Conservation (phyloP, 176 grass and related monocot genomes). For the Saccharum spontaneum region DNA sequence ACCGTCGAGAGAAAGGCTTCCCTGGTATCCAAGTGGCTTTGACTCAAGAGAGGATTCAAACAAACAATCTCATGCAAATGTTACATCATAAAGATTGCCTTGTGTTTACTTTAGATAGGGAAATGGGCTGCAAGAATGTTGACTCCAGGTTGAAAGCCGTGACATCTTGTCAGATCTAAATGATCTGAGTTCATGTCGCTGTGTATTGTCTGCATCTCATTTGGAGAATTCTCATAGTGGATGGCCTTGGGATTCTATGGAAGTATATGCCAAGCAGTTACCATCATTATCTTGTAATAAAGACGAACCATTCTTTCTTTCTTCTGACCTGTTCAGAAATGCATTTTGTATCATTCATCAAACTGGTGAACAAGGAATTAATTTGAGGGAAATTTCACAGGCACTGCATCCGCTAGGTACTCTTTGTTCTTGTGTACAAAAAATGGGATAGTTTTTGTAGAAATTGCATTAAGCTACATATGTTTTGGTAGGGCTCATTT, state of each 20-base stretch:
- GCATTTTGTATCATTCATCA: conserved; percentile 60
- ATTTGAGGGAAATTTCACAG: conserved; percentile 61
- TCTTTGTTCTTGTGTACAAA: conserved; percentile 22
- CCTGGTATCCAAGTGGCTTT: conserved; percentile 75
- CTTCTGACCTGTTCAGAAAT: conserved; percentile 60
- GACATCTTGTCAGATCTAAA: not conserved
- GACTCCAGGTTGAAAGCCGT: conserved; percentile 22
- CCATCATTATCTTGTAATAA: conserved; percentile 34
- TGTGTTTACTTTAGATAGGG: conserved; percentile 37
- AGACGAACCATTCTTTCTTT: conserved; percentile 43
- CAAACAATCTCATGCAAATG: conserved; percentile 17
- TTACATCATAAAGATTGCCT: conserved; percentile 43
- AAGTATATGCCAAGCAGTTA: conserved; percentile 45
- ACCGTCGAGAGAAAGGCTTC: conserved; percentile 84
- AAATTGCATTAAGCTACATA: not conserved
- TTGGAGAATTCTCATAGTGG: conserved; percentile 47
- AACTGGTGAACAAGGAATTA: conserved; percentile 78
- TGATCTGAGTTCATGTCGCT: conserved; percentile 36
- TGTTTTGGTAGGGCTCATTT: not conserved
- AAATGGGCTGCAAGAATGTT: conserved; percentile 30
- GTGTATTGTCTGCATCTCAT: conserved; percentile 36
- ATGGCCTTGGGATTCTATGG: conserved; percentile 74
- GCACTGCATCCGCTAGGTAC: conserved; percentile 52
- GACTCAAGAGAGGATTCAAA: conserved; percentile 48
- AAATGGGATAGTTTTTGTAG: not conserved